phyloP scores from a whole-genome alignment of 257 asterid genomes.

The Solanum medicagineum region DNA sequence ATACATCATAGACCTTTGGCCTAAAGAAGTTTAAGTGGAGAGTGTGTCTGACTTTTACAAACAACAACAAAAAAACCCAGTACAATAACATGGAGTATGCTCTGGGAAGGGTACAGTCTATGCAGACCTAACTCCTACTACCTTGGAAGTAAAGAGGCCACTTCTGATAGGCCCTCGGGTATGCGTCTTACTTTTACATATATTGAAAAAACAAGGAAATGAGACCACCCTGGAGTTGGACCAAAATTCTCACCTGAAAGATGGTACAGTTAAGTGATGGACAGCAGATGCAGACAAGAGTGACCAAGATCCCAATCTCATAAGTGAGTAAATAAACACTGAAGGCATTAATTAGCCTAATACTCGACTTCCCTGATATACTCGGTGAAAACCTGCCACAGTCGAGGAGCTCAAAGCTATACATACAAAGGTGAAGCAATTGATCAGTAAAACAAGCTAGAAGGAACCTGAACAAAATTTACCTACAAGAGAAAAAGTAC shows the following conservation, averaged over 20 bases:
- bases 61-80: background rate
- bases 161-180: background rate
- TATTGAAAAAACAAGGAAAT: background rate
- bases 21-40: background rate
- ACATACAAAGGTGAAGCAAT: background rate
- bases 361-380: background rate
- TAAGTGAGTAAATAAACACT: background rate
- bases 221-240: background rate
- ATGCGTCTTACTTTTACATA: background rate
- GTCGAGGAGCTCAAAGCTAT: background rate
- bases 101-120: background rate
- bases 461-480: background rate
- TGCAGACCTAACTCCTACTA: background rate
- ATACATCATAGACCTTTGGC: background rate
- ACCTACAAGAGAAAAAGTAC: background rate
- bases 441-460: background rate
- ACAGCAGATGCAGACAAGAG: background rate
- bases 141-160: background rate
- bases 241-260: background rate
- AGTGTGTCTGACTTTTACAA: background rate
- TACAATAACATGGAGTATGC: background rate
- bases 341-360: background rate
- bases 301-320: background rate
- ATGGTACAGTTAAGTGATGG: background rate
- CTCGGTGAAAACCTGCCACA: background rate